Conservation (phyloP, 1,284 basidiomycete species). For the Takashimella koratensis region DNA sequence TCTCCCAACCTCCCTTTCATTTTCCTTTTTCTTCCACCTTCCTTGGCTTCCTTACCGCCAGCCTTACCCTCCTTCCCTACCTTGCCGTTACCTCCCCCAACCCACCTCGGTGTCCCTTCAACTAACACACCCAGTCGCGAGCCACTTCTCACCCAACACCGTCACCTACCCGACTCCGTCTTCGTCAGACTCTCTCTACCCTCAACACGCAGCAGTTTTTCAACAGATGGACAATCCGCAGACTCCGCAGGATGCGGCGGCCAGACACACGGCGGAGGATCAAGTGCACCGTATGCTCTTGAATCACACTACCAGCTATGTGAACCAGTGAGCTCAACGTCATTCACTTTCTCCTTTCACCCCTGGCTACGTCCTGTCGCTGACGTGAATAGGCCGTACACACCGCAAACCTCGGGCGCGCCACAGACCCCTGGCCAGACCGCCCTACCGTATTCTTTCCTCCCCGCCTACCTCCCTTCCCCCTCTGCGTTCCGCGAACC, state of each 20-base stretch:
- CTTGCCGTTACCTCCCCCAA: too few species aligned
- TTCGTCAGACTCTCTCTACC: slow-evolving; percentile 27
- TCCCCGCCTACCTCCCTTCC: slow-evolving; percentile 6
- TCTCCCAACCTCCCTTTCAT: too few species aligned
- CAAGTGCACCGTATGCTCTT: neutral
- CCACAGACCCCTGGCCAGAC: neutral
- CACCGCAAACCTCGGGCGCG: neutral
- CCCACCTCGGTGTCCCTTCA: too few species aligned
- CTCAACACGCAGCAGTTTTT: slow-evolving; percentile 33
- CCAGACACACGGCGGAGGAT: neutral
- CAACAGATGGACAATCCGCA: slow-evolving; percentile 27
- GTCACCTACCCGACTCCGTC: slow-evolving; percentile 28
- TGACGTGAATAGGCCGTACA: neutral
- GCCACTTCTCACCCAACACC: slow-evolving; percentile 46
- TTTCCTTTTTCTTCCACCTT: too few species aligned
- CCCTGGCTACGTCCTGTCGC: neutral
- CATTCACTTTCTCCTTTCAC: neutral
- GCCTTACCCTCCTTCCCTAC: neutral
- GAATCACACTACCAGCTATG: slow-evolving; percentile 5
- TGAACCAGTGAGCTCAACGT: slow-evolving; percentile 7
- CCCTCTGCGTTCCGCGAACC: slow-evolving; percentile 1
- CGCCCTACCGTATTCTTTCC: slow-evolving; percentile 18
- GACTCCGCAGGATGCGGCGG: slow-evolving; percentile 25
- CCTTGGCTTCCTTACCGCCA: too few species aligned
- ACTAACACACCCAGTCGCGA: slow-evolving; percentile 43